Conservation (phyloP, 2,329 filamentous ascomycete species). For the Sarocladiaceae sp. region DNA sequence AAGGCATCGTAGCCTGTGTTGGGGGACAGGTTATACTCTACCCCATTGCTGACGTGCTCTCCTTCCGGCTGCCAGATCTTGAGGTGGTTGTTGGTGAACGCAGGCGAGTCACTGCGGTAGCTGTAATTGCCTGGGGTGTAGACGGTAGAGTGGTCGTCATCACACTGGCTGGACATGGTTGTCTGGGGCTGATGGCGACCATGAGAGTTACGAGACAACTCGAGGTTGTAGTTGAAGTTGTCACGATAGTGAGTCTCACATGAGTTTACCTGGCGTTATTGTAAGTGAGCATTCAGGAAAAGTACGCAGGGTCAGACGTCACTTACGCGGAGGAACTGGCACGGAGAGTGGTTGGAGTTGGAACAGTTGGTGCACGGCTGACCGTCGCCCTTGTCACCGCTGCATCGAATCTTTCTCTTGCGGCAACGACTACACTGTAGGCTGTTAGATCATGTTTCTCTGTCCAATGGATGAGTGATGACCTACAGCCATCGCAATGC, state of each 20-base stretch:
- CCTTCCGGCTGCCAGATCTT: not conserved
- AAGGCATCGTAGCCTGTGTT: not conserved
- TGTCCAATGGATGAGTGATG: not conserved
- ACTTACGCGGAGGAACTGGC: conserved; percentile 76
- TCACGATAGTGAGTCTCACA: conserved; percentile 3
- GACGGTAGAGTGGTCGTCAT: not conserved
- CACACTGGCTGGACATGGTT: not conserved
- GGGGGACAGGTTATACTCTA: not conserved
- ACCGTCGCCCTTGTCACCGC: conserved; percentile 75
- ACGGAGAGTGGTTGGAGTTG: conserved; percentile 64
- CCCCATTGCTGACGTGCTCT: not conserved
- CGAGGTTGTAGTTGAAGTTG: conserved; percentile 7
- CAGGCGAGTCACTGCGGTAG: not conserved
- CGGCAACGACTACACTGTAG: conserved; percentile 80
- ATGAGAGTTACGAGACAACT: not conserved
- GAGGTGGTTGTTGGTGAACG: not conserved
- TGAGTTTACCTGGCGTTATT: not conserved
- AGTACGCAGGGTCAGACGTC: conserved; percentile 9
- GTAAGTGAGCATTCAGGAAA: not conserved
- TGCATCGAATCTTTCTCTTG: conserved; percentile 93
- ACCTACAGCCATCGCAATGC: conserved; percentile 56
- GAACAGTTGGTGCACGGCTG: conserved; percentile 79
- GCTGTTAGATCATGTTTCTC: not conserved
- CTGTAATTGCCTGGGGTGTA: not conserved
- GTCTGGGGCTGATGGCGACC: too few species aligned